phyloP scores from a whole-genome alignment of 306 rosid species.

The Cucumis sativus region Cucumber_9930_V3 NC_026655.2:18282001-18282500 shows the following conservation, averaged over 20 bases:
- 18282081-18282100: not conserved
- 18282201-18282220: not conserved
- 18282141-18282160: not conserved
- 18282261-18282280: constrained; percentile 3
- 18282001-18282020: constrained; percentile 72
- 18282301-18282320: constrained; percentile 87
- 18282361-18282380: constrained; percentile 40
- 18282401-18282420: constrained; percentile 72
- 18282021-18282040: constrained; percentile 30
- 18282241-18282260: not conserved
- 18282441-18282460: not conserved
- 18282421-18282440: constrained; percentile 37
- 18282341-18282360: constrained; percentile 95
- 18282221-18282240: not conserved
- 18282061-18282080: not conserved
- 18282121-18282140: not conserved
- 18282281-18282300: constrained; percentile 23
- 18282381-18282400: constrained; percentile 69
- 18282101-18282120: not conserved
- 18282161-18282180: too few species aligned
- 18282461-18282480: not conserved
- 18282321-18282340: constrained; percentile 64
- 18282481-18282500: not conserved
- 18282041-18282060: too few species aligned
- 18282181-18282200: too few species aligned